Conservation (phyloP, 2,329 filamentous ascomycete species). For the Beauveria pseudobassiana region DNA sequence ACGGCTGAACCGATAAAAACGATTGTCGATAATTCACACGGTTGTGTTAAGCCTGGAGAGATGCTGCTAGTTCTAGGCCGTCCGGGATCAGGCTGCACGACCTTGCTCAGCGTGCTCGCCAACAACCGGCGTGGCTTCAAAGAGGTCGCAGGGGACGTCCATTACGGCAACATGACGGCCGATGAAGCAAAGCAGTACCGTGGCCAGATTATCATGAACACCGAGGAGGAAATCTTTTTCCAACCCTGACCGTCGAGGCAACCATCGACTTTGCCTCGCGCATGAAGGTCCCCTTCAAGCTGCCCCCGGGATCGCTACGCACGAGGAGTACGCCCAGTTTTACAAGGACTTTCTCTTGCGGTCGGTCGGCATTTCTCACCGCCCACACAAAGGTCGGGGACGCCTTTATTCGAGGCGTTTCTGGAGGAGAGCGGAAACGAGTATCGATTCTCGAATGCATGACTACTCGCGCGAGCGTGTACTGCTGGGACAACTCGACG, state of each 20-base stretch:
- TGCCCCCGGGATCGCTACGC: slow-evolving; percentile 36
- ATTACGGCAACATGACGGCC: not conserved
- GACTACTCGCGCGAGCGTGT: slow-evolving; percentile 62
- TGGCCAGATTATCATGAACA: slow-evolving; percentile 77
- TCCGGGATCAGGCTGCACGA: slow-evolving; percentile 66
- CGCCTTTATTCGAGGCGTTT: not conserved
- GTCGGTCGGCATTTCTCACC: slow-evolving; percentile 59
- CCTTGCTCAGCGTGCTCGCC: slow-evolving; percentile 60
- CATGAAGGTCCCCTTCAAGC: slow-evolving; percentile 75
- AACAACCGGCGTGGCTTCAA: slow-evolving; percentile 54
- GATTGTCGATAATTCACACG: not conserved
- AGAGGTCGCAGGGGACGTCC: not conserved
- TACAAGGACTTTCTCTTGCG: slow-evolving; percentile 57
- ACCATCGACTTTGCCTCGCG: slow-evolving; percentile 80
- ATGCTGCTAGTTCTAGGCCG: slow-evolving; percentile 80
- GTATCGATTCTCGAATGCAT: slow-evolving; percentile 30
- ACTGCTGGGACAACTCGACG: slow-evolving; percentile 71
- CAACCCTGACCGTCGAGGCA: slow-evolving; percentile 80
- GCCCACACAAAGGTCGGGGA: not conserved
- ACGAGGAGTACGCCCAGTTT: no score
- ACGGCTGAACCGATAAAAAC: no score
- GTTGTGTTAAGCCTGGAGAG: slow-evolving; percentile 59
- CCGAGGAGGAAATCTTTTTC: slow-evolving; percentile 76
- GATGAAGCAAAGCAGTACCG: slow-evolving; percentile 67
- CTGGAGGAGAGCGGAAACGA: not conserved